phyloP scores from a whole-genome alignment of 192 early-diverging fungal species.

The Coemansia sp. region DNA sequence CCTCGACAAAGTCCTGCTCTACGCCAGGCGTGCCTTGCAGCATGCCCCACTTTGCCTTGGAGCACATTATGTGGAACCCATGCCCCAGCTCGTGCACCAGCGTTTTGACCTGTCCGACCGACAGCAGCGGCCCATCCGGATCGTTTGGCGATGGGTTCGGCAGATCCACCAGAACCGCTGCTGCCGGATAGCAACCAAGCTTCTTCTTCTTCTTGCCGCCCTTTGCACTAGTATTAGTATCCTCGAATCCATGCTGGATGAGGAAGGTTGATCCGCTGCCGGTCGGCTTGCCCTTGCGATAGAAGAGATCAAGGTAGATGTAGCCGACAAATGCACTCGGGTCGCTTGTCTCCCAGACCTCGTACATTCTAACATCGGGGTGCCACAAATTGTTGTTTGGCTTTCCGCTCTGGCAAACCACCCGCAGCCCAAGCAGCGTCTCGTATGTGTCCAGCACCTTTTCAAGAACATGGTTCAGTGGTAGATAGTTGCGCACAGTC shows the following conservation, averaged over 20 bases:
- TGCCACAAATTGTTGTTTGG: slow-evolving; percentile 64
- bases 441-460: slow-evolving; percentile 66
- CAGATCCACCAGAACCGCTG: slow-evolving; percentile 64
- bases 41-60: slow-evolving; percentile 60
- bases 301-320: slow-evolving; percentile 69
- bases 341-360: slow-evolving; percentile 62
- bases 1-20: slow-evolving; percentile 80
- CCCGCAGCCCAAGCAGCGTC: slow-evolving; percentile 59
- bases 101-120: slow-evolving; percentile 70
- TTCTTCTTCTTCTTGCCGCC: slow-evolving; percentile 20
- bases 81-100: slow-evolving; percentile 82
- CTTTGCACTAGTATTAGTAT: too few species aligned
- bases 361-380: slow-evolving; percentile 66
- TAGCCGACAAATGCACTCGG: slow-evolving; percentile 48
- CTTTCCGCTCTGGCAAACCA: slow-evolving; percentile 52
- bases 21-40: slow-evolving; percentile 65
- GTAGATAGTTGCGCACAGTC: slow-evolving; percentile 68
- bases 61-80: slow-evolving; percentile 62
- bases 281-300: slow-evolving; percentile 60
- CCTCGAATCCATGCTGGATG: slow-evolving; percentile 58
- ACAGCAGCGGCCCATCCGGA: slow-evolving; percentile 62
- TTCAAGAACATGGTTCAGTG: slow-evolving; percentile 51
- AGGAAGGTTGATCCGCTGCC: slow-evolving; percentile 68
- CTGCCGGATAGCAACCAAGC: slow-evolving; percentile 51
- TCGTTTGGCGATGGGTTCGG: slow-evolving; percentile 56